These are phyloP conservation scores for Penicillium canariense DNA, from an alignment of 495 filamentous ascomycete genomes.

Conservation along the genomic window DNA sequence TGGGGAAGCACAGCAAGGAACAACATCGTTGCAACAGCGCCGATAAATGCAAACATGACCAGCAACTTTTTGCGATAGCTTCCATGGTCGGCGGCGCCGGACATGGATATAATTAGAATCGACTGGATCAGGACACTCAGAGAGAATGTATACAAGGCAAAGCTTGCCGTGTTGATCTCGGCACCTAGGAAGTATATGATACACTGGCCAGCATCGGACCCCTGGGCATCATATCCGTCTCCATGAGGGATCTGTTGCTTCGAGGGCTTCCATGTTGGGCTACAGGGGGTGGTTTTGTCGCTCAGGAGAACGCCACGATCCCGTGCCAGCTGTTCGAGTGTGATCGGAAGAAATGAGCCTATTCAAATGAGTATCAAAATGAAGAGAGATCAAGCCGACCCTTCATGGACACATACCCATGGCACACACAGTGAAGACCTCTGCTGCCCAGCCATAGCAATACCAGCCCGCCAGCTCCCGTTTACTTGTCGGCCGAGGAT, in stretches of 20 bases:
- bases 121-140: constrained; percentile 86
- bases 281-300: constrained; percentile 72
- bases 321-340: constrained; percentile 87
- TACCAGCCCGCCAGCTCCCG: constrained; percentile 95
- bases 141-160: constrained; percentile 98
- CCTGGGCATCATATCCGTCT: constrained; percentile 27
- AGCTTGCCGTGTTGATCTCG: constrained; percentile 93
- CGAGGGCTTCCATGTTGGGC: constrained; percentile 41
- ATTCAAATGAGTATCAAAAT: constrained; percentile 1
- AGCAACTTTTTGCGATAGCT: constrained; percentile 86
- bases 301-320: constrained; percentile 82
- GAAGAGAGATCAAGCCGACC: neutral
- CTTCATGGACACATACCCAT: constrained; percentile 55
- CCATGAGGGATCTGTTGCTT: constrained; percentile 17
- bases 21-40: constrained; percentile 80
- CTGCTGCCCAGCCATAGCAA: constrained; percentile 94
- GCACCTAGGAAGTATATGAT: constrained; percentile 76
- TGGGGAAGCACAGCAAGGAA: constrained; percentile 75
- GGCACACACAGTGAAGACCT: constrained; percentile 92
- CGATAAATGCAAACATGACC: constrained; percentile 76
- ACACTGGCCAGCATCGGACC: constrained; percentile 61
- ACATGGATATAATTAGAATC: constrained; percentile 90
- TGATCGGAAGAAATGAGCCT: constrained; percentile 97
- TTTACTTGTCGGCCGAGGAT: constrained; percentile 78
- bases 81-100: constrained; percentile 92